Evolutionary conservation across 768 basidiomycete species (phyloP).

Genomic region (Favolaschia claudopus): DNA sequence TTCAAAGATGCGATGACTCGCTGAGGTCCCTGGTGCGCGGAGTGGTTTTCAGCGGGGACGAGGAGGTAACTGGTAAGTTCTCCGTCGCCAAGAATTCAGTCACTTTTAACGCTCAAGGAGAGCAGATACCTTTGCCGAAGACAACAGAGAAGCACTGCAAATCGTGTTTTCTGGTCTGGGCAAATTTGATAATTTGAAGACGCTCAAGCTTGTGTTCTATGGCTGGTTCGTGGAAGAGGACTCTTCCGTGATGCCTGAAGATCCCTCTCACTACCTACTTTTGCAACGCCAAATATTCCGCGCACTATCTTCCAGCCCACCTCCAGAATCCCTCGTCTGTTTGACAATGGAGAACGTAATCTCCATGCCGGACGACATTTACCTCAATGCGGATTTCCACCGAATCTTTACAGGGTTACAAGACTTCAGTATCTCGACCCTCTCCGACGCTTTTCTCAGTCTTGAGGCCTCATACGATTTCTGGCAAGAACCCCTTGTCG

Average conservation of each 20-base stretch:
- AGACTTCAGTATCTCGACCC: neutral
- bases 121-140: neutral
- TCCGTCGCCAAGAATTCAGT: neutral
- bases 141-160: neutral
- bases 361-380: conserved; percentile 6
- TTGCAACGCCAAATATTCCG: conserved; percentile 6
- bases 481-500: neutral
- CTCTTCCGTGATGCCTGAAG: neutral
- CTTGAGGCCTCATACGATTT: neutral
- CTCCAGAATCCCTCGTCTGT: neutral
- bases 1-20: conserved; percentile 10
- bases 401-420: conserved; percentile 1
- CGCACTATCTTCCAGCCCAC: conserved; percentile 9
- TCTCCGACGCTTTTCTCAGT: neutral
- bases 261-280: conserved; percentile 6
- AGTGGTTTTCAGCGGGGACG: conserved; percentile 1
- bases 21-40: conserved; percentile 1
- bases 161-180: neutral
- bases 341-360: conserved; percentile 10
- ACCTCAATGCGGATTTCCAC: neutral
- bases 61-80: neutral
- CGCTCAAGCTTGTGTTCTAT: neutral
- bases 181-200: neutral
- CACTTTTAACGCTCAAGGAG: neutral
- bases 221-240: conserved; percentile 1